phyloP scores from a whole-genome alignment of 331 rosid genomes.

The Quercus tomentella region DNA sequence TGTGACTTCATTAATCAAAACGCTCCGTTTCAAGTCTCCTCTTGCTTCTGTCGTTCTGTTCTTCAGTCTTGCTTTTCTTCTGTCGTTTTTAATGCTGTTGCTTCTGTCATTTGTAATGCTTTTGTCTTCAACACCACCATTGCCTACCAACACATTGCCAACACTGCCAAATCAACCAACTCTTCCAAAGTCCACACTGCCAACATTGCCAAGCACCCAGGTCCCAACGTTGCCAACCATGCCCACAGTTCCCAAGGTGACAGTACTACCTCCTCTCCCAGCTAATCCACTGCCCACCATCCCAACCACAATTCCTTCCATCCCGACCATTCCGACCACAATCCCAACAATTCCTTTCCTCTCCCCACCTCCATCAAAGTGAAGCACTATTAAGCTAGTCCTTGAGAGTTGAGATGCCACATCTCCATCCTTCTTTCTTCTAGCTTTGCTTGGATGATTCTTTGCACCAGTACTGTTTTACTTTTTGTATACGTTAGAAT shows the following conservation, averaged over 20 bases:
- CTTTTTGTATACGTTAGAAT: background rate
- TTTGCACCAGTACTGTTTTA: background rate
- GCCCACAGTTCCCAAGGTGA: background rate
- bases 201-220: slow-evolving; percentile 5
- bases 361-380: slow-evolving; percentile 41
- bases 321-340: slow-evolving; percentile 21
- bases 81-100: no score
- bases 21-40: no score
- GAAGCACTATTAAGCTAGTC: background rate
- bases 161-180: slow-evolving; percentile 16
- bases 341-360: slow-evolving; percentile 22
- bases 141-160: background rate
- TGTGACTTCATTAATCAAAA: no score
- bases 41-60: no score
- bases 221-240: background rate
- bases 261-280: background rate
- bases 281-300: background rate
- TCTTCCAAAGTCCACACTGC: background rate
- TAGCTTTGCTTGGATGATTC: background rate
- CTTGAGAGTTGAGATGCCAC: background rate
- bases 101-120: no score
- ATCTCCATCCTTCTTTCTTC: background rate
- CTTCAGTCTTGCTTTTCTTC: no score
- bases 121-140: background rate
- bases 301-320: slow-evolving; percentile 3